A percentile compares a stretch with the other conserved stretches of the same genome.
Conservation (phyloP, 192 early-diverging fungal species). For the Coemansia sp. region DNA sequence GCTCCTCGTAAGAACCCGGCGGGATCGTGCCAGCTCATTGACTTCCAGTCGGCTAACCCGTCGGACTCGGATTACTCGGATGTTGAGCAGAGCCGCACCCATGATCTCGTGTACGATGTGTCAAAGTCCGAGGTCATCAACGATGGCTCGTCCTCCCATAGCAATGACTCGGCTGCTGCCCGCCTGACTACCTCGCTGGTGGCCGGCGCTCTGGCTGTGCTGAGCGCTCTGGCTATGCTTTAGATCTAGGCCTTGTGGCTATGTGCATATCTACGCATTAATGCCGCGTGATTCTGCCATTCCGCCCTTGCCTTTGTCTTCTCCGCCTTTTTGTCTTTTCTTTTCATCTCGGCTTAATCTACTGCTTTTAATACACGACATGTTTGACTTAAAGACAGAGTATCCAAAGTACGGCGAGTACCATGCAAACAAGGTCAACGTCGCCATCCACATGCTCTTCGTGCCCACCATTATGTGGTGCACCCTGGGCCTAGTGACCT, state of each 20-base stretch:
- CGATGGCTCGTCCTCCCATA: conserved; percentile 2
- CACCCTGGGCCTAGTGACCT: conserved; percentile 60
- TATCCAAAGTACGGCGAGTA: conserved; percentile 78
- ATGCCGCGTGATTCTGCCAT: neutral
- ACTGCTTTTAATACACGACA: conserved; percentile 2
- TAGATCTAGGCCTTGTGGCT: neutral
- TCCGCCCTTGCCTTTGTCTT: neutral
- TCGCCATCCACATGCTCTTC: conserved; percentile 81
- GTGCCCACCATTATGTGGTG: conserved; percentile 91
- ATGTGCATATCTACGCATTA: neutral
- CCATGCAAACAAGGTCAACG: conserved; percentile 76
- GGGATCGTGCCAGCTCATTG: conserved; percentile 25
- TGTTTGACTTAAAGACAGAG: conserved; percentile 80
- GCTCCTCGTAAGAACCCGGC: conserved; percentile 31
- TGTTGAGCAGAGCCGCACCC: conserved; percentile 40
- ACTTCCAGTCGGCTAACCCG: conserved; percentile 43
- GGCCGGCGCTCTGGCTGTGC: neutral
- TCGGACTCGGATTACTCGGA: conserved; percentile 34
- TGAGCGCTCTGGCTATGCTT: neutral
- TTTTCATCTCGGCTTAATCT: neutral
- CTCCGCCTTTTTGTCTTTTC: neutral
- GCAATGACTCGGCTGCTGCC: neutral
- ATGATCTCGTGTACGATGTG: conserved; percentile 42
- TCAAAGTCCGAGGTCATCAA: conserved; percentile 42
- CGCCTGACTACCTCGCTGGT: neutral